A percentile compares a stretch with the other conserved stretches of the same genome.
These are phyloP conservation scores for Peribolospora baueri DNA, from an alignment of 768 basidiomycete genomes.

Conservation along the genomic window DNA sequence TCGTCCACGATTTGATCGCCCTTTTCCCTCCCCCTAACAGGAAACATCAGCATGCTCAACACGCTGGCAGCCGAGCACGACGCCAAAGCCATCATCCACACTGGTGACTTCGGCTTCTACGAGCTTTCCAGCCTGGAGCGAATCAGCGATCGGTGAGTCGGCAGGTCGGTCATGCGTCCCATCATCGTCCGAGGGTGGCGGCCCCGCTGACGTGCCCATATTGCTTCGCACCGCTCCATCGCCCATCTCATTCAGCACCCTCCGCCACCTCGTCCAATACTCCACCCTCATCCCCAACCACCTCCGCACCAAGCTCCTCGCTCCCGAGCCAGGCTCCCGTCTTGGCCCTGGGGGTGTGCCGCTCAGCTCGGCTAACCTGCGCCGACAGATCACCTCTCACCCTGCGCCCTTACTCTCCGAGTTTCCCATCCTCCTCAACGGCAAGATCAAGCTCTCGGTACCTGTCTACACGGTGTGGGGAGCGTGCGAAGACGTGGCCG, in stretches of 20 bases:
- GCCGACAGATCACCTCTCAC: constrained; percentile 30
- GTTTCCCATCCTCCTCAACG: constrained; percentile 71
- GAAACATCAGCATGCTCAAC: constrained; percentile 66
- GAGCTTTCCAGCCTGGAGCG: constrained; percentile 43
- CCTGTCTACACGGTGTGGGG: constrained; percentile 96
- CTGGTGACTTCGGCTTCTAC: constrained; percentile 98
- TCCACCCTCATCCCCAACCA: constrained; percentile 72
- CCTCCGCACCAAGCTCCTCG: constrained; percentile 51
- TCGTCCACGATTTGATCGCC: constrained; percentile 13
- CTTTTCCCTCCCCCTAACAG: constrained; percentile 17
- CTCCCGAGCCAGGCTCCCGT: constrained; percentile 8
- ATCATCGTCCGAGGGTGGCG: too few species aligned
- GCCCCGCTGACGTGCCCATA: background rate
- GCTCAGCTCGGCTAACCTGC: constrained; percentile 24
- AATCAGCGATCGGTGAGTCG: constrained; percentile 56
- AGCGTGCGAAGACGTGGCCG: constrained; percentile 79
- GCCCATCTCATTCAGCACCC: constrained; percentile 28
- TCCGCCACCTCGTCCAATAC: constrained; percentile 87
- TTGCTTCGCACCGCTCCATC: background rate
- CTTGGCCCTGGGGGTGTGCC: background rate
- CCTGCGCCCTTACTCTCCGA: constrained; percentile 66
- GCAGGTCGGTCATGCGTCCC: background rate
- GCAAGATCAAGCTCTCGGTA: constrained; percentile 68
- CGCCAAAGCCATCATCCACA: constrained; percentile 83
- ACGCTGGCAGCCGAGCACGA: constrained; percentile 67